A percentile compares a stretch with the other conserved stretches of the same genome.
phyloP scores from a whole-genome alignment of 2,329 filamentous ascomycete genomes.

The Verticillium dahliae region DNA sequence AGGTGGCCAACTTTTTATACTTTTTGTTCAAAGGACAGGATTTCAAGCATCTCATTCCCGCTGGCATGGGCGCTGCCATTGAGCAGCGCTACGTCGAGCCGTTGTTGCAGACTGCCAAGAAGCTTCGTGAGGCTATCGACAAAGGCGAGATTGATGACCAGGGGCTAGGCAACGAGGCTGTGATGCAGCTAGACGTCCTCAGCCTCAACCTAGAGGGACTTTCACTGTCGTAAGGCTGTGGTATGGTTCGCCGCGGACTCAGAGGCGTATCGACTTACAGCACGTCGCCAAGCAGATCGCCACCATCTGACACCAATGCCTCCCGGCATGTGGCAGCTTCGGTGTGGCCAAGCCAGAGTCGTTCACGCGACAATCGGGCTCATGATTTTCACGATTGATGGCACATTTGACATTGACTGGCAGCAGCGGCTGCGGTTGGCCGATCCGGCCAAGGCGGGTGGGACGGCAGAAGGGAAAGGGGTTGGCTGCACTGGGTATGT shows the following conservation, averaged over 20 bases:
- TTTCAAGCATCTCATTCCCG: conserved; percentile 43
- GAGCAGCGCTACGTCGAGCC: conserved; percentile 54
- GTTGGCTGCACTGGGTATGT: neutral
- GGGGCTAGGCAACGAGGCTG: conserved; percentile 18
- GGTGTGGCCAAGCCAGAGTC: neutral
- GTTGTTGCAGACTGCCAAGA: conserved; percentile 35
- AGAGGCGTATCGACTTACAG: no score
- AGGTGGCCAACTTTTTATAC: conserved; percentile 54
- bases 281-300: neutral
- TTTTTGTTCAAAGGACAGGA: conserved; percentile 42
- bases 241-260: neutral
- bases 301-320: neutral
- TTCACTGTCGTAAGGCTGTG: conserved; percentile 25
- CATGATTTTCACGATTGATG: neutral
- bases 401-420: neutral
- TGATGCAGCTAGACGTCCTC: conserved; percentile 34
- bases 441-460: neutral
- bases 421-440: neutral
- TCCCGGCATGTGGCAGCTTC: neutral
- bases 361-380: neutral
- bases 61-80: conserved; percentile 49
- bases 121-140: conserved; percentile 22
- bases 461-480: neutral
- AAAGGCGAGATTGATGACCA: conserved; percentile 22
- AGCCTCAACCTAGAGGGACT: conserved; percentile 34